These are phyloP conservation scores for Eragrostis nindensis DNA, from an alignment of 176 grass and related monocot species.

Conservation along the genomic window DNA sequence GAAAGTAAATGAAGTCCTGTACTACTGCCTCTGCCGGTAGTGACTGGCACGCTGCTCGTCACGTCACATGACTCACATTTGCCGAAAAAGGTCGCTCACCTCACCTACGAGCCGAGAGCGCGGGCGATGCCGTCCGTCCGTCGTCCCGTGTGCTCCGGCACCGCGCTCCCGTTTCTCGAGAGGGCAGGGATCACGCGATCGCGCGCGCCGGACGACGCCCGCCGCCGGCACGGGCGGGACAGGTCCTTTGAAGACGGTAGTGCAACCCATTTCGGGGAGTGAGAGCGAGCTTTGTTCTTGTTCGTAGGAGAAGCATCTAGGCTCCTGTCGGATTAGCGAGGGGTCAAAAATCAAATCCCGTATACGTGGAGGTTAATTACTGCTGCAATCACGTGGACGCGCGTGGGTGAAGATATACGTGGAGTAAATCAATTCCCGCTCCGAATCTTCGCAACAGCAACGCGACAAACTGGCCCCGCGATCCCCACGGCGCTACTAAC, in stretches of 20 bases:
- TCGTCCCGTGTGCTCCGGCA: too few relatives aligned
- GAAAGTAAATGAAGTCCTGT: background rate
- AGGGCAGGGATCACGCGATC: too few relatives aligned
- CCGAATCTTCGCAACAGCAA: constrained; percentile 74
- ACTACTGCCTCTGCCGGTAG: too few relatives aligned
- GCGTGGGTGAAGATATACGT: background rate
- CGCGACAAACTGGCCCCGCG: constrained; percentile 43
- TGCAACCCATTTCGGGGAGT: background rate
- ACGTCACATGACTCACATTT: background rate
- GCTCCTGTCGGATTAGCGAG: background rate
- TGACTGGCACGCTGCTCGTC: background rate
- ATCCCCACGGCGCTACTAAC: constrained; percentile 31
- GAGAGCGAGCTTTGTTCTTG: too few relatives aligned
- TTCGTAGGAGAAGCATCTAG: background rate
- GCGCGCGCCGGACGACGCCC: too few relatives aligned
- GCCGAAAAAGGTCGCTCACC: background rate
- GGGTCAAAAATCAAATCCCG: constrained; percentile 18
- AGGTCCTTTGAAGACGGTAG: too few relatives aligned
- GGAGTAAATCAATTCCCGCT: background rate
- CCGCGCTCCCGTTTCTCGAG: too few relatives aligned
- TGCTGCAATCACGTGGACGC: background rate
- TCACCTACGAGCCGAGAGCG: too few relatives aligned
- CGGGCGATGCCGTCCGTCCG: too few relatives aligned
- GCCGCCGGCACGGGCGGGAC: too few relatives aligned
- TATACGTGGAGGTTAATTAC: too few relatives aligned